Conservation (phyloP, 2,329 filamentous ascomycete genomes). For the Metarhizium rileyi region DNA sequence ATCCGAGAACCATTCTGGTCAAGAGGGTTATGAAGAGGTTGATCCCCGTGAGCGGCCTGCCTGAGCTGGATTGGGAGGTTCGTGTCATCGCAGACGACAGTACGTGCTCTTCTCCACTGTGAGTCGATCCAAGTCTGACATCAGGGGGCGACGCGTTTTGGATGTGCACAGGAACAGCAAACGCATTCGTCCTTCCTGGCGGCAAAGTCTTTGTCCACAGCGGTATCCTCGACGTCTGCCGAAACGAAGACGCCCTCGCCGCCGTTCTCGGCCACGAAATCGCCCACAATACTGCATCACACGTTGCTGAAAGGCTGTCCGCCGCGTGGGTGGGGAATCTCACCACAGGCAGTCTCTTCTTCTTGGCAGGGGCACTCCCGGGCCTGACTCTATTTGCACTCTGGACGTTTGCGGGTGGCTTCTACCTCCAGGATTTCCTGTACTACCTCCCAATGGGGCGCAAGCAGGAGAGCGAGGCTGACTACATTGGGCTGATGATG, state of each 20-base stretch:
- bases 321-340: conserved; percentile 42
- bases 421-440: conserved; percentile 47
- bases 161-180: conserved; percentile 37
- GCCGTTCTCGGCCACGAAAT: conserved; percentile 74
- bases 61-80: conserved; percentile 56
- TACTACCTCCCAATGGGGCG: conserved; percentile 59
- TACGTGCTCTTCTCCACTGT: conserved; percentile 18
- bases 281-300: conserved; percentile 63
- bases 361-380: conserved; percentile 35
- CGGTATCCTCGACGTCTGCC: conserved; percentile 59
- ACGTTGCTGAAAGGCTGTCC: conserved; percentile 54
- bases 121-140: not conserved
- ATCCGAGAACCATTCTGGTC: conserved; percentile 47
- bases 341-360: conserved; percentile 38
- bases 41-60: conserved; percentile 56
- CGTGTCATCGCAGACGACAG: conserved; percentile 59
- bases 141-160: not conserved
- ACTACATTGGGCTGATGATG: conserved; percentile 74
- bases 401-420: conserved; percentile 35
- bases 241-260: conserved; percentile 59
- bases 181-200: conserved; percentile 70
- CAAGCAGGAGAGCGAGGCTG: conserved; percentile 66
- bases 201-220: conserved; percentile 75
- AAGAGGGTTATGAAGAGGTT: conserved; percentile 55
- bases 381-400: conserved; percentile 27